Base-by-base conservation (phyloP, 345 rosid genomes). In the Nasturtium officinale region DNA sequence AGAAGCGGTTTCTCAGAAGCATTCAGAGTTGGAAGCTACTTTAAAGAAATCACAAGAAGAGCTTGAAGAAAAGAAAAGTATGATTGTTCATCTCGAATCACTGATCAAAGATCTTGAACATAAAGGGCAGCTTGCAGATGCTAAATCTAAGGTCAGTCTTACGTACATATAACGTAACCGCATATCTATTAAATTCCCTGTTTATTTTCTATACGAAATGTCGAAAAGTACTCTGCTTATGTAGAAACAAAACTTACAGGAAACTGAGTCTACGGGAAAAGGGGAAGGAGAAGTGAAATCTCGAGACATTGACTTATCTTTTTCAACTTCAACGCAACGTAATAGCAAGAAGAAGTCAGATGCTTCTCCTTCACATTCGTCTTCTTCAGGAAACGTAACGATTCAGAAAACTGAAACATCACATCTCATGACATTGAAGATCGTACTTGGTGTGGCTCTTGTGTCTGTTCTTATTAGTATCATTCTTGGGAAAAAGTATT, bases 401-500 rank as follows among this genome's bases (percentile, higher is more conserved):
- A 43, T 67, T 46, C 85, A 76, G 50, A 73, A 60, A 18, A 33
- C 64, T 0, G 79, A 67, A 23, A 69, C 32, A 40, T 85, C 87
- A 16, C 66, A 73, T 23, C 72, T 59, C 53, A 77, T 69, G 75
- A 83, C 71, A 82, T 63, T 87, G 10, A 88, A 85, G 86, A 67
- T 88, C 61, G 71, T 86, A 7, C 48, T 86, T 5, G 89, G 89
- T 67, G 87, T 87, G 28, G 97, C 90, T 26, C 73, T 91, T 54
- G 77, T 87, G 28, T 91, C 99, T n/a, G 51, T 87, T 73, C 72
- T 94, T 75, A 29, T 89, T 1, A 97, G 96, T 26, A 46, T 88
- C 11, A 75, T 87, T 78, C 83, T 94, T 63, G 97, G 99, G 38
- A 89, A 89, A 76, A 79, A 80, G 51, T 94, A 87, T 60, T 91